Evolutionary conservation across 1,284 basidiomycete genomes (phyloP).

Genomic region (Ceratobasidium sp.): DNA sequence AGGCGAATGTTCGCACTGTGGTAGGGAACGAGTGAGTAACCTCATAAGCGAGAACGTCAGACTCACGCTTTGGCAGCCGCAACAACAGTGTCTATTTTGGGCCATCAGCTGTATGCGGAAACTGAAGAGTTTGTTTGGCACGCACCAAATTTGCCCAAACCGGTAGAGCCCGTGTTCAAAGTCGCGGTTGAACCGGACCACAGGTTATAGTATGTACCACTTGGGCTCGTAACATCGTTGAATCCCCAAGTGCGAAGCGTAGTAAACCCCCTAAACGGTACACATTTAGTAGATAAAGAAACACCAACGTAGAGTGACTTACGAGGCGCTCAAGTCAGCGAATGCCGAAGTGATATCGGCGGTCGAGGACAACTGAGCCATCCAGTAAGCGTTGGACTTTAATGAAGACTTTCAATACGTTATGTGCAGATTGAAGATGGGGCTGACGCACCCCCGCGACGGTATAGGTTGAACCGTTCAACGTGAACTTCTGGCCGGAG

Average conservation of each 20-base stretch:
- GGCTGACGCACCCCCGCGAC: constrained; percentile 61
- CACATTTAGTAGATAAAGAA: not conserved
- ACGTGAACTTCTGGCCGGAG: constrained; percentile 61
- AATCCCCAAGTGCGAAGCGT: constrained; percentile 75
- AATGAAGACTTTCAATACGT: constrained; percentile 62
- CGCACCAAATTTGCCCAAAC: constrained; percentile 67
- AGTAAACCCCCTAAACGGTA: constrained; percentile 61
- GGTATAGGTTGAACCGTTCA: constrained; percentile 66
- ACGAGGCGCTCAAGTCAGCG: constrained; percentile 65
- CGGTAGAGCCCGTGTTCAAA: constrained; percentile 67
- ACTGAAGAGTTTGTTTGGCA: not conserved
- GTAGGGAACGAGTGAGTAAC: not conserved
- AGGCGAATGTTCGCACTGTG: constrained; percentile 65
- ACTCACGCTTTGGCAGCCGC: constrained; percentile 28
- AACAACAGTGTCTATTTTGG: constrained; percentile 58
- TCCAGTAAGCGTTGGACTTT: constrained; percentile 46
- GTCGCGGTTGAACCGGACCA: constrained; percentile 68
- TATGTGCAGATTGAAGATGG: constrained; percentile 56
- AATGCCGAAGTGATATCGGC: constrained; percentile 65
- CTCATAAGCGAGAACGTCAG: not conserved
- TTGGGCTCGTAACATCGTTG: constrained; percentile 70
- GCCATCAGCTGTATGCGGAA: not conserved
- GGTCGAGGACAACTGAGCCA: constrained; percentile 51
- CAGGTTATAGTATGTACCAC: constrained; percentile 68
- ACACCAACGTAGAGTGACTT: not conserved